A percentile compares a stretch with the other conserved stretches of the same genome.
phyloP scores from a whole-genome alignment of 208 protist genomes.

The Trypanosoma melophagium region DNA sequence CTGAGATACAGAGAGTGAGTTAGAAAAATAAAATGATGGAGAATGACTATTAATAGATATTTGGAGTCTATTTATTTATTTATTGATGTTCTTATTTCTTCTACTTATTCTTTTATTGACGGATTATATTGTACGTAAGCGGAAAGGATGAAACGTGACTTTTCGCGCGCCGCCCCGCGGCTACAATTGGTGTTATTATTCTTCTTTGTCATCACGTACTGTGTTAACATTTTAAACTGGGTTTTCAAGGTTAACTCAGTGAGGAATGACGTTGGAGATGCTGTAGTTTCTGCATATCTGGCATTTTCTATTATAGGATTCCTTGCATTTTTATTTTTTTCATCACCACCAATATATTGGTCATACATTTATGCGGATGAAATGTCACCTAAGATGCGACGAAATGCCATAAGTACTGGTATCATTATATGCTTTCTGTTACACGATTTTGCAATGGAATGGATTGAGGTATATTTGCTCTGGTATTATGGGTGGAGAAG shows the following conservation, averaged over 20 bases:
- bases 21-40: too few species aligned
- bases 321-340: constrained; percentile 41
- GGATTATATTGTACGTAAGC: constrained; percentile 4
- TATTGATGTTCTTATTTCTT: too few species aligned
- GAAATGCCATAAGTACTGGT: constrained; percentile 45
- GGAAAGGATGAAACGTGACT: constrained; percentile 17
- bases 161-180: constrained; percentile 40
- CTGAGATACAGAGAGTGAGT: too few species aligned
- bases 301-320: constrained; percentile 53
- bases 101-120: not conserved
- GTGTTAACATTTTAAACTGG: constrained; percentile 67
- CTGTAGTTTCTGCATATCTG: constrained; percentile 55
- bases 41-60: too few species aligned
- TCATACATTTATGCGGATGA: constrained; percentile 63
- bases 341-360: constrained; percentile 73
- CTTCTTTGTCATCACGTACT: constrained; percentile 46
- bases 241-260: constrained; percentile 40
- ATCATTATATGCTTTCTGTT: constrained; percentile 63
- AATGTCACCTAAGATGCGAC: constrained; percentile 62
- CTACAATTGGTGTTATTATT: constrained; percentile 58
- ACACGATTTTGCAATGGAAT: constrained; percentile 71
- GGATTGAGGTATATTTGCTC: constrained; percentile 77
- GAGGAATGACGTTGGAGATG: constrained; percentile 11
- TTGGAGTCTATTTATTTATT: too few species aligned
- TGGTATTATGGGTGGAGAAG: constrained; percentile 51